phyloP scores from a whole-genome alignment of 1,284 basidiomycete species.

The Ganoderma multipileum region DNA sequence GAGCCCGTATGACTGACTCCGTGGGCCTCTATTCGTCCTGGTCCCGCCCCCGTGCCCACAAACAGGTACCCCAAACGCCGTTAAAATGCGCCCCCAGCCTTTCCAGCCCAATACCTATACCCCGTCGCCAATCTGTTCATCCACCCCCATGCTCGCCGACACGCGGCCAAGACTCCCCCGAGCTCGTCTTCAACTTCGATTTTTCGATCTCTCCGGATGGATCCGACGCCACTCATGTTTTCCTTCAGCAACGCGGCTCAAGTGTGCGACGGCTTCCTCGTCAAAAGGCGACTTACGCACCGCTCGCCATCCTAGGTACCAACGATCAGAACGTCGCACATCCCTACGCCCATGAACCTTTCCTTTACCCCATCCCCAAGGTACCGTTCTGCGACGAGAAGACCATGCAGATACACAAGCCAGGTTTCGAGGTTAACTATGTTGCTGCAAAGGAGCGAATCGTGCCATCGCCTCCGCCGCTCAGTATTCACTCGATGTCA shows the following conservation, averaged over 20 bases:
- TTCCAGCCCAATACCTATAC: slow-evolving; percentile 32
- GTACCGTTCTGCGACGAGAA: slow-evolving; percentile 2
- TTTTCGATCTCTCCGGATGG: slow-evolving; percentile 31
- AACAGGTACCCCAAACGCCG: not conserved
- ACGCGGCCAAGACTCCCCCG: slow-evolving; percentile 25
- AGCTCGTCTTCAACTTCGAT: slow-evolving; percentile 33
- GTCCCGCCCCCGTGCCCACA: not conserved
- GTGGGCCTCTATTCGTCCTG: slow-evolving; percentile 6
- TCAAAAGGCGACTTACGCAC: slow-evolving; percentile 17
- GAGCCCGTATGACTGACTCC: slow-evolving; percentile 4
- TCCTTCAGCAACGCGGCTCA: slow-evolving; percentile 27
- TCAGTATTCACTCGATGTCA: not conserved
- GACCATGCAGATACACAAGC: not conserved
- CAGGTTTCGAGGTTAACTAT: not conserved
- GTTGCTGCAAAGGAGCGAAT: slow-evolving; percentile 1
- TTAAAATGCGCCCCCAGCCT: slow-evolving; percentile 3
- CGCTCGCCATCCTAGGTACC: slow-evolving; percentile 14
- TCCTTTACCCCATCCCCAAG: slow-evolving; percentile 27
- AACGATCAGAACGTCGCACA: slow-evolving; percentile 2
- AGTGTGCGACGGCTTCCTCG: slow-evolving; percentile 24
- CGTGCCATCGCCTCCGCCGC: not conserved
- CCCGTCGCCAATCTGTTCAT: slow-evolving; percentile 23
- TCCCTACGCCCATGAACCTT: slow-evolving; percentile 26
- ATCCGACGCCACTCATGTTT: slow-evolving; percentile 13
- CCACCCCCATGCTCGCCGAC: slow-evolving; percentile 29